These are phyloP conservation scores for Kwoniella dejecticola DNA, from an alignment of 768 basidiomycete species.

Conservation along the genomic window DNA sequence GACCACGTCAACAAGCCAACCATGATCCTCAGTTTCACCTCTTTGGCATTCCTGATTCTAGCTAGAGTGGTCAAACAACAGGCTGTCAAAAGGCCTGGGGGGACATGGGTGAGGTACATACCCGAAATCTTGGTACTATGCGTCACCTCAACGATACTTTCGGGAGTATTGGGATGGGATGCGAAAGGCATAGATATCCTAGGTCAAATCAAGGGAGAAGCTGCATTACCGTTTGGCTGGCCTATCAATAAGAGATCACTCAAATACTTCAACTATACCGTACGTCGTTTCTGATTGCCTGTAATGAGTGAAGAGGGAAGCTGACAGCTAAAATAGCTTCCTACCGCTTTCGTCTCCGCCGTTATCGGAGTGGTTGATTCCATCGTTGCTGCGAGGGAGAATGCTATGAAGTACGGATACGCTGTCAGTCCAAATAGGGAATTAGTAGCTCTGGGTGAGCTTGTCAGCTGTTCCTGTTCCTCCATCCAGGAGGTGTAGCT, in stretches of 20 bases:
- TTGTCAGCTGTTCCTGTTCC: background rate
- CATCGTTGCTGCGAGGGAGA: conserved; percentile 94
- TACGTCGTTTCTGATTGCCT: no score
- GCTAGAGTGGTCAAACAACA: conserved; percentile 59
- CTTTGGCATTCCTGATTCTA: conserved; percentile 67
- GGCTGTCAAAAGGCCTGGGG: conserved; percentile 61
- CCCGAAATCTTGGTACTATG: conserved; percentile 92
- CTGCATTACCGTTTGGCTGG: conserved; percentile 64
- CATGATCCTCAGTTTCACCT: conserved; percentile 71
- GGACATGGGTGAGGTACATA: conserved; percentile 71
- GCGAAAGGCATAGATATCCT: conserved; percentile 77
- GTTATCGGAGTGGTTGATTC: conserved; percentile 91
- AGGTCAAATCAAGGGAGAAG: conserved; percentile 69
- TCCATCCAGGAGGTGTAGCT: conserved; percentile 1
- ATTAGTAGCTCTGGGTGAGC: conserved; percentile 76
- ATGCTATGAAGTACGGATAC: conserved; percentile 78
- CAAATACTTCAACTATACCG: conserved; percentile 70
- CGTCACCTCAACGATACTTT: conserved; percentile 75
- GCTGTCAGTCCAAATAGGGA: conserved; percentile 92
- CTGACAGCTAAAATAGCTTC: conserved; percentile 36
- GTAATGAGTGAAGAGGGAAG: background rate
- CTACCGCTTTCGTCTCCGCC: conserved; percentile 66
- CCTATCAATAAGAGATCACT: conserved; percentile 68
- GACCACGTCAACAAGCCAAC: conserved; percentile 64
- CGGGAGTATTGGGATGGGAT: conserved; percentile 72